Percentiles rank a stretch among this genome's conserved stretches.
Evolutionary conservation across 768 basidiomycete species (phyloP).

Genomic region (Lactifluus subvellereus): DNA sequence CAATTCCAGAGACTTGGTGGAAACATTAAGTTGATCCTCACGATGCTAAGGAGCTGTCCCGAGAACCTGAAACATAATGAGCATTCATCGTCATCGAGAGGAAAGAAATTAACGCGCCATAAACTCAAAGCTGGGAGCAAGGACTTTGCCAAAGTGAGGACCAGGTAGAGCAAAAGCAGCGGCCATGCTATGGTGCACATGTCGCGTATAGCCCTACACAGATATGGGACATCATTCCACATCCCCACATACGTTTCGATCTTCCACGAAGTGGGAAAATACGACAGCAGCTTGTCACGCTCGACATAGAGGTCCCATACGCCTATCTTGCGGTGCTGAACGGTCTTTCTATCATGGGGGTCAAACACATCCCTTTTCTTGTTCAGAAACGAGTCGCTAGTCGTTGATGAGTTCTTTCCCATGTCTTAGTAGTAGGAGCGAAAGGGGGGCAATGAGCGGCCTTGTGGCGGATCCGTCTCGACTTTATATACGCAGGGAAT

Average conservation of each 20-base stretch:
- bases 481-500: not conserved
- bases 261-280: constrained; percentile 37
- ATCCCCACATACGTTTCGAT: constrained; percentile 46
- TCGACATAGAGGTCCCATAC: constrained; percentile 79
- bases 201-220: constrained; percentile 49
- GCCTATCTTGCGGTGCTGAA: constrained; percentile 59
- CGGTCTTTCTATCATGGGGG: not conserved
- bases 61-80: constrained; percentile 9
- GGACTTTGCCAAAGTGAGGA: not conserved
- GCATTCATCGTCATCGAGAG: not conserved
- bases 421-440: not conserved
- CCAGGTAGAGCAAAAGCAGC: constrained; percentile 5
- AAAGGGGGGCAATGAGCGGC: not conserved
- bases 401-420: not conserved
- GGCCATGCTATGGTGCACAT: constrained; percentile 10
- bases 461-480: not conserved
- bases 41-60: constrained; percentile 16
- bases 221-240: constrained; percentile 48
- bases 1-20: not conserved
- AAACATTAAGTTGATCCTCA: constrained; percentile 22
- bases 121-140: constrained; percentile 13
- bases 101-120: constrained; percentile 1
- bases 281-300: constrained; percentile 34
- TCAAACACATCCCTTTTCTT: not conserved
- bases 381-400: not conserved